Percentiles rank a stretch among this genome's conserved stretches.
Conservation (phyloP, 768 basidiomycete genomes). For the Scleroderma bovista region DNA sequence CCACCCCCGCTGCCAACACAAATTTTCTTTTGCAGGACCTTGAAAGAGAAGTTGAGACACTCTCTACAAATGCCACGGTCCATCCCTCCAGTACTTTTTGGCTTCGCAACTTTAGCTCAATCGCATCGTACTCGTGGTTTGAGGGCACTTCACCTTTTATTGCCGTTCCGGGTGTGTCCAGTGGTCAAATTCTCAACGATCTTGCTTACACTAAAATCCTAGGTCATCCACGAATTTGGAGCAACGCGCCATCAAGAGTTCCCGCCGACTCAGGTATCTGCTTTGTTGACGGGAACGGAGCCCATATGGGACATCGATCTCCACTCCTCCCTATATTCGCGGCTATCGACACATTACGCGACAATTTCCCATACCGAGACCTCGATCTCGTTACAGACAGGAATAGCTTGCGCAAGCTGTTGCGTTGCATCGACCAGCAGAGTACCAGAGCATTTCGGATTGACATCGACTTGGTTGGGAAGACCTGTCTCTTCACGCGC, state of each 20-base stretch:
- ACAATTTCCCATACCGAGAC: conserved; percentile 23
- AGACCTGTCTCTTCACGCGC: conserved; percentile 57
- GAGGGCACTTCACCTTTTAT: conserved; percentile 41
- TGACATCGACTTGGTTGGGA: conserved; percentile 60
- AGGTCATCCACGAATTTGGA: conserved; percentile 63
- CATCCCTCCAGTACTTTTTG: conserved; percentile 16
- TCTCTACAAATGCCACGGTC: conserved; percentile 7
- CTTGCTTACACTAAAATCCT: not conserved
- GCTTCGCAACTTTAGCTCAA: conserved; percentile 35
- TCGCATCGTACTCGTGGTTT: conserved; percentile 54
- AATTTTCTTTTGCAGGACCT: conserved; percentile 20
- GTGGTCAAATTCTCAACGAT: not conserved
- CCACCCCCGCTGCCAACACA: not conserved
- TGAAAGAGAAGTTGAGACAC: conserved; percentile 10
- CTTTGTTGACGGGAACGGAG: conserved; percentile 56
- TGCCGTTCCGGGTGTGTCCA: conserved; percentile 41
- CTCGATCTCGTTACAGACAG: conserved; percentile 55
- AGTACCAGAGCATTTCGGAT: conserved; percentile 52
- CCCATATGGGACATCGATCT: conserved; percentile 32
- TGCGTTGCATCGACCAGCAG: conserved; percentile 39
- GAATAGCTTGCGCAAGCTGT: conserved; percentile 58
- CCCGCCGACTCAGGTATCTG: conserved; percentile 45
- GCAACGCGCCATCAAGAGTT: conserved; percentile 44
- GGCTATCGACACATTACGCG: conserved; percentile 44
- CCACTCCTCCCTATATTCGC: conserved; percentile 52